A percentile compares a stretch with the other conserved stretches of the same genome.
phyloP scores from a whole-genome alignment of 768 basidiomycete genomes.

The Boletus sp. region DNA sequence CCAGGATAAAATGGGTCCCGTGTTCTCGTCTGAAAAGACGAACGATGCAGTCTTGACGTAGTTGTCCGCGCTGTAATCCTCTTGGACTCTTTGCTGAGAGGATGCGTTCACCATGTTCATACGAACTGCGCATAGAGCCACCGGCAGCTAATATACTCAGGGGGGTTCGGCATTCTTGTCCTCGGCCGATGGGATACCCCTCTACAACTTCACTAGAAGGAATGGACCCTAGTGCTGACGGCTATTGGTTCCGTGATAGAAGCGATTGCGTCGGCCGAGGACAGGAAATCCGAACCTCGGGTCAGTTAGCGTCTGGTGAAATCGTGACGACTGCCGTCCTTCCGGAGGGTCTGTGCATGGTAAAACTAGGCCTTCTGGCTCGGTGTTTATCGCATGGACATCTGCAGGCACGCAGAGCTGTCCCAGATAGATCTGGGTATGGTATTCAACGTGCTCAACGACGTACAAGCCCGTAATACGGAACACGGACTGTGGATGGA shows the following conservation, averaged over 20 bases:
- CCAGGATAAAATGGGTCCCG: conserved; percentile 52
- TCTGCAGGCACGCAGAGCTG: background rate
- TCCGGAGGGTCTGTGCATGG: background rate
- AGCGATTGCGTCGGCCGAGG: conserved; percentile 18
- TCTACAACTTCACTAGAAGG: background rate
- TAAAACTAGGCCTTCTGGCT: no score
- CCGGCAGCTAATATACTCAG: background rate
- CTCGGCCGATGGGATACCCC: conserved; percentile 19
- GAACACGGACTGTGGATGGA: background rate
- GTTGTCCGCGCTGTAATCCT: conserved; percentile 53
- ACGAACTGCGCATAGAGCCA: background rate
- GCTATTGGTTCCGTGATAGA: background rate
- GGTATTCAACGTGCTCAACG: background rate
- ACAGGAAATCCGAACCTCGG: conserved; percentile 7
- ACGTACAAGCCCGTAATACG: background rate
- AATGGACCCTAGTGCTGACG: background rate
- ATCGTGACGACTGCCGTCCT: background rate
- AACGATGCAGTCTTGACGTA: conserved; percentile 68
- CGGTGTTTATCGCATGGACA: background rate
- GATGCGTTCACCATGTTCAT: conserved; percentile 8
- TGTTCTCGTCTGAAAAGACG: conserved; percentile 56
- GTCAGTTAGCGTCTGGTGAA: background rate
- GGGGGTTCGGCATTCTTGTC: conserved; percentile 10
- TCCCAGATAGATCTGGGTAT: background rate
- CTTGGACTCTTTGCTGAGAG: background rate